Conservation (phyloP, 225 moss, liverwort and hornwort species). For the Ulota crispa region DNA sequence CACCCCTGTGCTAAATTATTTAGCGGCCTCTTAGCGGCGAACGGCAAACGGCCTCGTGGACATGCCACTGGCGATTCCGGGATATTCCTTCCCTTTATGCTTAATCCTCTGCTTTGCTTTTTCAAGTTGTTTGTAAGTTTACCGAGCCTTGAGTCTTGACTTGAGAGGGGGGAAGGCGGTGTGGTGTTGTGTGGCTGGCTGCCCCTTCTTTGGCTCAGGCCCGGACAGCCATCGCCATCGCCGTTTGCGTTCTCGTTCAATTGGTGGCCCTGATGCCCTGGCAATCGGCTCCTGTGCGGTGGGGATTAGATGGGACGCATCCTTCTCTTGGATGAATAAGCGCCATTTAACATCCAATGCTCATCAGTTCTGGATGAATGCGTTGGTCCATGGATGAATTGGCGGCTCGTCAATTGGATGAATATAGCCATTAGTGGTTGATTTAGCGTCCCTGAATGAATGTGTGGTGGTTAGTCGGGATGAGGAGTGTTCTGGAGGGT, state of each 20-base stretch:
- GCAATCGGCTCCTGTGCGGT: constrained; percentile 1
- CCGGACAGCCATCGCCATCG: constrained; percentile 2
- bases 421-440: accelerated
- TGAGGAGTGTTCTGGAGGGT: not conserved
- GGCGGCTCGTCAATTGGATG: not conserved
- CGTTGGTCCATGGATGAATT: accelerated
- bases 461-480: not conserved
- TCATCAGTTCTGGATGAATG: accelerated
- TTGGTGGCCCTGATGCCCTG: constrained; percentile 25
- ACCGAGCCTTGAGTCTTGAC: not conserved
- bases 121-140: not conserved
- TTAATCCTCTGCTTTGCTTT: not conserved
- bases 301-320: constrained; percentile 26
- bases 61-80: not conserved
- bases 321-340: not conserved
- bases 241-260: constrained; percentile 2
- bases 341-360: not conserved
- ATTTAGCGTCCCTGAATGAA: not conserved
- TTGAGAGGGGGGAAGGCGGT: not conserved
- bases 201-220: not conserved
- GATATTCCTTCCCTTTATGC: constrained; percentile 6
- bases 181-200: constrained; percentile 3
- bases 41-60: constrained; percentile 9
- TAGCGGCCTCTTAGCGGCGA: constrained; percentile 15
- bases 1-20: not conserved